Conservation (phyloP, 441 rosid species). For the Adansonia rubrostipa region DNA sequence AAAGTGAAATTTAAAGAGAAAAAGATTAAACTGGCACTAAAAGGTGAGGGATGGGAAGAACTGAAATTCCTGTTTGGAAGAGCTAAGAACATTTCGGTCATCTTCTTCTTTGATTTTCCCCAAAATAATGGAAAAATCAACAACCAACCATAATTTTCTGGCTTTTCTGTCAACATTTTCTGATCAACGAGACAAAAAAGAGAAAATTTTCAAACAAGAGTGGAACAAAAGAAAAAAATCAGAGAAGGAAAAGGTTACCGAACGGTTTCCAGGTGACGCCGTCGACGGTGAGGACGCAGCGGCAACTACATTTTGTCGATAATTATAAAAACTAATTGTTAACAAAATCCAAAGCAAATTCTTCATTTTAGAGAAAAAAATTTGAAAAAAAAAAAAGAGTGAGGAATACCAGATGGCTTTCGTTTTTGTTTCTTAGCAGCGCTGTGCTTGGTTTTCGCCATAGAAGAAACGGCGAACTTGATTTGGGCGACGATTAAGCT, state of each 20-base stretch:
- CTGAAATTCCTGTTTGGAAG: background rate
- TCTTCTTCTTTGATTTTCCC: background rate
- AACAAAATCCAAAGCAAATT: conserved; percentile 3
- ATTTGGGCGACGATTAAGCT: background rate
- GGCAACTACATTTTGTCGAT: conserved; percentile 7
- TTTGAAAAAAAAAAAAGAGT: background rate
- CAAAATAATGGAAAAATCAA: background rate
- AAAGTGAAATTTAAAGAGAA: background rate
- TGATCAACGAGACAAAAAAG: background rate
- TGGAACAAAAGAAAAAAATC: background rate
- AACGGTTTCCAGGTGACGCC: conserved; percentile 35
- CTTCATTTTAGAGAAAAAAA: background rate
- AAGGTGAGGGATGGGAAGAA: background rate
- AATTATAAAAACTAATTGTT: conserved; percentile 38
- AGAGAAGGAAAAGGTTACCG: conserved; percentile 31
- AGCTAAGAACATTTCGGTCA: background rate
- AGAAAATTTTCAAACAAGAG: background rate
- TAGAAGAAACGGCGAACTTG: conserved; percentile 17
- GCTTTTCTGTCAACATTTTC: conserved; percentile 9
- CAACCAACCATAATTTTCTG: background rate
- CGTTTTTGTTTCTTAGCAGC: conserved; percentile 28
- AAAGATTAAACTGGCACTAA: background rate
- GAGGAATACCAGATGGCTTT: conserved; percentile 33
- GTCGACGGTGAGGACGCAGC: conserved; percentile 35
- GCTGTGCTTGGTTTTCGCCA: conserved; percentile 60